These are phyloP conservation scores for Candida pseudoviswanathii DNA, from an alignment of 1,139 yeast genomes.

Conservation along the genomic window DNA sequence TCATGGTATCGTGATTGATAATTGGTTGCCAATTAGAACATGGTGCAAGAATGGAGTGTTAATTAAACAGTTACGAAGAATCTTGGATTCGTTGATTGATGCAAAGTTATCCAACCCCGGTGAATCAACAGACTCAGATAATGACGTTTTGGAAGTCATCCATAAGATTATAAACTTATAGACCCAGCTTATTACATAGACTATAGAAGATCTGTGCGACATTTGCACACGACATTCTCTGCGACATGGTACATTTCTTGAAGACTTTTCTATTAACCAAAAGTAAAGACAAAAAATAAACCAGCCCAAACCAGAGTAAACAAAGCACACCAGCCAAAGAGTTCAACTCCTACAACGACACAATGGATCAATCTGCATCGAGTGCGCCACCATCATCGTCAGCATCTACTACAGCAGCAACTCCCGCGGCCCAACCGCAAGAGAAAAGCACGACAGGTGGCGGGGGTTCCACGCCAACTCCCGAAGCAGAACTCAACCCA, in stretches of 20 bases:
- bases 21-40: constrained; percentile 81
- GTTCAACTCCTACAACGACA: background rate
- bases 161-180: constrained; percentile 17
- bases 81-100: constrained; percentile 70
- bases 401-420: background rate
- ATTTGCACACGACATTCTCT: background rate
- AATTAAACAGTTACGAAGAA: constrained; percentile 63
- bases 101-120: constrained; percentile 42
- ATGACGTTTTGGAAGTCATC: constrained; percentile 19
- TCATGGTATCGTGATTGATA: constrained; percentile 70
- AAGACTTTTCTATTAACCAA: background rate
- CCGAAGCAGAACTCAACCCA: constrained; percentile 18
- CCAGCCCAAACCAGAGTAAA: background rate
- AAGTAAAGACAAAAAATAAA: background rate
- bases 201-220: background rate
- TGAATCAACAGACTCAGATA: constrained; percentile 12
- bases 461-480: constrained; percentile 13
- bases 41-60: constrained; percentile 95
- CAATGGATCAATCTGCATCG: constrained; percentile 4
- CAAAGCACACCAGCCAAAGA: background rate
- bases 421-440: background rate
- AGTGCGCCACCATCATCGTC: background rate
- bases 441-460: background rate
- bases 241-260: background rate
- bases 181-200: background rate